phyloP scores from a whole-genome alignment of 2,329 filamentous ascomycete species.

The Trichophaea hybrida region DNA sequence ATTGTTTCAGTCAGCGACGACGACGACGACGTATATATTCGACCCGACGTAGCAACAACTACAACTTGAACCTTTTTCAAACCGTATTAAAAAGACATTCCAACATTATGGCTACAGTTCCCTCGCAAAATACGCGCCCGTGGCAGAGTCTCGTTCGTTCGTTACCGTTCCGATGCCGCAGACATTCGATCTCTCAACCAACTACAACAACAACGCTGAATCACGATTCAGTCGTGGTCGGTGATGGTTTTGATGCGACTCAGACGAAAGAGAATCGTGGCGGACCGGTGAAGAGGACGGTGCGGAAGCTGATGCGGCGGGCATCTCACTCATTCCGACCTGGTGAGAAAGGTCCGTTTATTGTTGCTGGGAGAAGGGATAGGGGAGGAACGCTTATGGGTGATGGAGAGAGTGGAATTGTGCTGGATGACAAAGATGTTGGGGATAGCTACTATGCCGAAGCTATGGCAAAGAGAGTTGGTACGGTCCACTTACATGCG shows the following conservation, averaged over 20 bases:
- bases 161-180: neutral
- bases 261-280: neutral
- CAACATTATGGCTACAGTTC: too few species aligned
- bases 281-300: neutral
- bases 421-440: constrained; percentile 18
- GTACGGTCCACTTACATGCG: constrained; percentile 3
- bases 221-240: neutral
- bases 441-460: constrained; percentile 15
- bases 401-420: constrained; percentile 22
- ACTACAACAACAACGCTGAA: neutral
- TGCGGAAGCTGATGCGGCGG: constrained; percentile 1
- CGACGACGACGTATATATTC: too few species aligned
- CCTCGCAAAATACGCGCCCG: neutral
- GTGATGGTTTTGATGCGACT: neutral
- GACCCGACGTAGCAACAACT: too few species aligned
- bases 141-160: neutral
- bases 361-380: neutral
- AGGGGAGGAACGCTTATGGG: constrained; percentile 4
- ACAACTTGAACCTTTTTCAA: too few species aligned
- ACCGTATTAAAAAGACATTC: too few species aligned
- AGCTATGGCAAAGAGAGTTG: constrained; percentile 16
- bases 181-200: neutral
- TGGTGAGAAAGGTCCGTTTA: neutral
- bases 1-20: too few species aligned
- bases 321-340: neutral